Conservation (phyloP, 345 rosid genomes). For the Cardamine occulta region DNA sequence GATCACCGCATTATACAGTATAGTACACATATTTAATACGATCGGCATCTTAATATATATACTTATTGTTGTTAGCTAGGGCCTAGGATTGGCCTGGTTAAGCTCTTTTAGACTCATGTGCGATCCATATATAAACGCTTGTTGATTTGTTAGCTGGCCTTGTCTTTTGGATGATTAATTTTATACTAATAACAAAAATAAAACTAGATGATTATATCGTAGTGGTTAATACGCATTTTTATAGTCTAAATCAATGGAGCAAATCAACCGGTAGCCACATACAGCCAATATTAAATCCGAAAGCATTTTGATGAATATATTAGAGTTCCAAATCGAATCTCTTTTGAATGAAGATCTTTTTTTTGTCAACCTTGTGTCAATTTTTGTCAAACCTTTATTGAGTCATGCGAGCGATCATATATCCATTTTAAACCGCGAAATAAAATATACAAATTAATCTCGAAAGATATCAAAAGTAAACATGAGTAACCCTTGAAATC, state of each 20-base stretch:
- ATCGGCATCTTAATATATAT: conserved; percentile 30
- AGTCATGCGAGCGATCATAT: conserved; percentile 11
- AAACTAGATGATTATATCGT: not conserved
- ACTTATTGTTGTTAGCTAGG: conserved; percentile 15
- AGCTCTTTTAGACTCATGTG: conserved; percentile 42
- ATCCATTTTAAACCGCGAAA: not conserved
- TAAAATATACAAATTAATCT: not conserved
- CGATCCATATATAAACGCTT: conserved; percentile 23
- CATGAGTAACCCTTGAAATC: not conserved
- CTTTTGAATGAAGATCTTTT: not conserved
- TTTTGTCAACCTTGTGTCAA: not conserved
- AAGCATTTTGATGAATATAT: not conserved
- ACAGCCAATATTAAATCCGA: not conserved
- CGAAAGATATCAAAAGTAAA: not conserved
- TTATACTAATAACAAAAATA: not conserved
- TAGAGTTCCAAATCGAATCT: not conserved
- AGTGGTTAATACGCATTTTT: not conserved
- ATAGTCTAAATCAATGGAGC: not conserved
- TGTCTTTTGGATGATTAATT: conserved; percentile 16
- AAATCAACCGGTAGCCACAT: not conserved
- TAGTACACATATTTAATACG: conserved; percentile 35
- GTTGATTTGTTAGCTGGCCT: conserved; percentile 36
- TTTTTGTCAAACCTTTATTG: not conserved
- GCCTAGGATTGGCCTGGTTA: conserved; percentile 25
- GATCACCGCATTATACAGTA: conserved; percentile 31